Base-by-base conservation (phyloP, 2,329 filamentous ascomycete genomes). In the Phialophora macrospora region DNA sequence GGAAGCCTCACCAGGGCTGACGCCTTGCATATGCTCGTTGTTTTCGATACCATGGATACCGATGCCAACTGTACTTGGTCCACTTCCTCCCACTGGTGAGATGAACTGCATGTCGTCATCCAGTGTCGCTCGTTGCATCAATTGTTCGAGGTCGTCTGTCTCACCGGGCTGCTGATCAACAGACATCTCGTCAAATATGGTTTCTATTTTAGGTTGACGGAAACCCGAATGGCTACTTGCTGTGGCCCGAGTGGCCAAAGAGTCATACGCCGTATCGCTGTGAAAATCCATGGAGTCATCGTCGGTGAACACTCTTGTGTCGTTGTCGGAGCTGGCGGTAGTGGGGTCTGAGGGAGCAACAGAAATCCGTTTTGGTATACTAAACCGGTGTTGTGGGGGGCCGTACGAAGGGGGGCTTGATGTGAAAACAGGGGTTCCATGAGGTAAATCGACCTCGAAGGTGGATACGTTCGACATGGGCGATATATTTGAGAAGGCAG, bases 231-330 rank as follows among this genome's bases (percentile, higher is more conserved):
- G 83, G 72, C 78, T 80, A 61, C 81, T 84, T 68, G 81, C 80
- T 17, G 85, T 86, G 59, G 83, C 82, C 71, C 84, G 81, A 9
- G 86, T 88, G 64, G 84, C 85, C 64, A 88, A 78, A 56, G 87
- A 88, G 75, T 88, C 87, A 76, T 85, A 88, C 17, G 83, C 80
- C 26, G 83, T 87, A 68, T 88, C 87, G 70, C 85, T 88, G 71
- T 85, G 82, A 68, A 85, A 80, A 70, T 88, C 87, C 55, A 82
- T 82, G 67, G 87, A 87, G 71, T 87, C 85, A 69, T 87, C 86
- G 67, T 88, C 85, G 48, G 82, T 82, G 68, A 86, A 80, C 32
- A 83, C 80, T 62, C 83, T 82, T 68, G 82, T 82, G 71, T 88
- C 87, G 72, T 80, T 83, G 72, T 89, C 87, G 30, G 87, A 88